Conservation (phyloP, 805 yeast genomes). For the Metschnikowia amazonensis region DNA sequence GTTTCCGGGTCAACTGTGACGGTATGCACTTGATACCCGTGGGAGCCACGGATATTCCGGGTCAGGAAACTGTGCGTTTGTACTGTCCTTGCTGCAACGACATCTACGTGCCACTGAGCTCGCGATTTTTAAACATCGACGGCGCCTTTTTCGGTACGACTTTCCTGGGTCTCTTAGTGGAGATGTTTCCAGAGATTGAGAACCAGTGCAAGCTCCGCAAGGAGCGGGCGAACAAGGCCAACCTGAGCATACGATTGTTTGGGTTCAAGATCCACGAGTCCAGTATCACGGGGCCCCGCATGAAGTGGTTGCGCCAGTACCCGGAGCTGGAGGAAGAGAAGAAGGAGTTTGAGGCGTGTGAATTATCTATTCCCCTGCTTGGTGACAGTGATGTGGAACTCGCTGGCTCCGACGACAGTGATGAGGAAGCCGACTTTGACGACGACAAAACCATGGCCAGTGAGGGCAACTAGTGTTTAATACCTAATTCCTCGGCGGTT, state of each 20-base stretch:
- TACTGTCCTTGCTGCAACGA: constrained; percentile 96
- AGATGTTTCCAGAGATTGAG: constrained; percentile 88
- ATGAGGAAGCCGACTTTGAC: constrained; percentile 25
- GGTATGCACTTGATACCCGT: constrained; percentile 88
- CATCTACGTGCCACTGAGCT: constrained; percentile 79
- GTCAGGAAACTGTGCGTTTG: constrained; percentile 84
- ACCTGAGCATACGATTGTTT: constrained; percentile 71
- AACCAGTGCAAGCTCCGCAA: constrained; percentile 61
- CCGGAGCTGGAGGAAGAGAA: constrained; percentile 63
- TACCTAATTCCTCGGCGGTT: neutral
- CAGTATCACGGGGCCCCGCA: constrained; percentile 84
- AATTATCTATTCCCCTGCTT: constrained; percentile 49
- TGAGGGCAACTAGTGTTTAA: constrained; percentile 20
- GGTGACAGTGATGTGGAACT: constrained; percentile 25
- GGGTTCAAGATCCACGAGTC: constrained; percentile 80
- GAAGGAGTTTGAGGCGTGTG: constrained; percentile 61
- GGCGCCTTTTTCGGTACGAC: constrained; percentile 97
- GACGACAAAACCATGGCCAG: constrained; percentile 45
- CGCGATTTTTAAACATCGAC: constrained; percentile 84
- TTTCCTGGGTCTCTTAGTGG: constrained; percentile 87
- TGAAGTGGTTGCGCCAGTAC: constrained; percentile 86
- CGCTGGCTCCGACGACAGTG: constrained; percentile 25
- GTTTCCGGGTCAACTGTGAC: constrained; percentile 87
- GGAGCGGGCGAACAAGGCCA: constrained; percentile 45
- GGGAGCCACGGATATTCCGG: constrained; percentile 87